Percentiles rank a stretch among this genome's conserved stretches.
These are phyloP conservation scores for Dactylellina leptospora DNA, from an alignment of 2,329 filamentous ascomycete species.

Conservation along the genomic window DNA sequence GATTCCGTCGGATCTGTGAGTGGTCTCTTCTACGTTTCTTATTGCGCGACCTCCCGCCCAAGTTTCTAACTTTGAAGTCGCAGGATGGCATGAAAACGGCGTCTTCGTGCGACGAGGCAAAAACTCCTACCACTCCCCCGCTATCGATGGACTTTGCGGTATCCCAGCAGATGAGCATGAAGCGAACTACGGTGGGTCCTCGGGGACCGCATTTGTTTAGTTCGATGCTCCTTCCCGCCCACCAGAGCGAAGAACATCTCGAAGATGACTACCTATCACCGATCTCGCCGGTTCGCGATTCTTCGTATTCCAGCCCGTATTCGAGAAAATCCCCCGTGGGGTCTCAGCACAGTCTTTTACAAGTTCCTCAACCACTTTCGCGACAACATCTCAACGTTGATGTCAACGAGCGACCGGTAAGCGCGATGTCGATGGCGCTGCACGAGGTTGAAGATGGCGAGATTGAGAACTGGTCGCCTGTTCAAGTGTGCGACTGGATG, in stretches of 20 bases:
- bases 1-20: slow-evolving; percentile 56
- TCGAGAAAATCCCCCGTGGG: slow-evolving; percentile 60
- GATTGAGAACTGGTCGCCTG: slow-evolving; percentile 74
- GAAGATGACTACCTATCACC: slow-evolving; percentile 62
- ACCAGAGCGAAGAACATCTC: slow-evolving; percentile 64
- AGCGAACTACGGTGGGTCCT: slow-evolving; percentile 67
- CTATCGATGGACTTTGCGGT: slow-evolving; percentile 60
- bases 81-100: slow-evolving; percentile 80
- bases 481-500: slow-evolving; percentile 87
- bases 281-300: slow-evolving; percentile 67
- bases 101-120: slow-evolving; percentile 84
- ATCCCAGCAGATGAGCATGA: slow-evolving; percentile 67
- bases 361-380: slow-evolving; percentile 47
- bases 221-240: slow-evolving; percentile 70
- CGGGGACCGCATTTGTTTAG: slow-evolving; percentile 87
- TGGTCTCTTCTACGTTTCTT: slow-evolving; percentile 35
- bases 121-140: slow-evolving; percentile 73
- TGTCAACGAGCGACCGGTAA: slow-evolving; percentile 62
- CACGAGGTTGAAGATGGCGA: slow-evolving; percentile 69
- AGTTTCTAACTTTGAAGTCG: slow-evolving; percentile 45
- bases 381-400: slow-evolving; percentile 57
- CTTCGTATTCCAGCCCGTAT: slow-evolving; percentile 62
- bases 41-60: neutral
- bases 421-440: slow-evolving; percentile 65
- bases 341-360: slow-evolving; percentile 60